A percentile compares a stretch with the other conserved stretches of the same genome.
Evolutionary conservation across 495 filamentous ascomycete genomes (phyloP).

Genomic region (Aspergillus wentii): DNA sequence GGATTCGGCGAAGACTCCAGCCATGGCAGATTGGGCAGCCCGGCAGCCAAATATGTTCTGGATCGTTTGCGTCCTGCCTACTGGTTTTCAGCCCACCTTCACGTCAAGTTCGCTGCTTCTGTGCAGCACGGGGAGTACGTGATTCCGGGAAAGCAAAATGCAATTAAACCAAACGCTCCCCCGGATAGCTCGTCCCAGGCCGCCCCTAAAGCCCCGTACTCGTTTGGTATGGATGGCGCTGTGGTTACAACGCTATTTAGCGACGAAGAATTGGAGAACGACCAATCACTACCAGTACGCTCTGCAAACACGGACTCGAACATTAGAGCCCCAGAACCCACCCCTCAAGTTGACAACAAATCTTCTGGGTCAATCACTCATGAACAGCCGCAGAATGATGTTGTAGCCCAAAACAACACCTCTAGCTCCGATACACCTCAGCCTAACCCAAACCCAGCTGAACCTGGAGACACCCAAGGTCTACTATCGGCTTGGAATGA

Average conservation of each 20-base stretch:
- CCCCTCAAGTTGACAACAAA: background rate
- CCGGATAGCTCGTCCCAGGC: no score
- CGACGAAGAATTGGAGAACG: conserved; percentile 3
- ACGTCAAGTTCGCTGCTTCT: conserved; percentile 75
- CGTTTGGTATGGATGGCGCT: conserved; percentile 19
- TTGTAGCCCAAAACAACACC: background rate
- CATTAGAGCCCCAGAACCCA: background rate
- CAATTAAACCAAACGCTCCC: no score
- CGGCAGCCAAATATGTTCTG: conserved; percentile 71
- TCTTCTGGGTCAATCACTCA: background rate
- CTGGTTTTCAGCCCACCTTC: conserved; percentile 94
- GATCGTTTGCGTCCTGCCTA: conserved; percentile 73
- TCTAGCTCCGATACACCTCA: background rate
- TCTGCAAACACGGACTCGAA: background rate
- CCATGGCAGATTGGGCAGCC: conserved; percentile 68
- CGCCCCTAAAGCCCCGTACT: background rate
- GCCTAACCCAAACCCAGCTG: background rate
- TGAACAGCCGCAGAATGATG: background rate
- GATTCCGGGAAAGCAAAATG: conserved; percentile 1
- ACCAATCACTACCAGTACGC: background rate
- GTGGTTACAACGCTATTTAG: conserved; percentile 1
- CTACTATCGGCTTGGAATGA: conserved; percentile 30
- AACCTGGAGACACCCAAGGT: background rate
- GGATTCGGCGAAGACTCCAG: conserved; percentile 69
- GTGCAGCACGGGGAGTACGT: conserved; percentile 53